Conservation (phyloP, 2,329 filamentous ascomycete genomes). For the Monilinia aucupariae region DNA sequence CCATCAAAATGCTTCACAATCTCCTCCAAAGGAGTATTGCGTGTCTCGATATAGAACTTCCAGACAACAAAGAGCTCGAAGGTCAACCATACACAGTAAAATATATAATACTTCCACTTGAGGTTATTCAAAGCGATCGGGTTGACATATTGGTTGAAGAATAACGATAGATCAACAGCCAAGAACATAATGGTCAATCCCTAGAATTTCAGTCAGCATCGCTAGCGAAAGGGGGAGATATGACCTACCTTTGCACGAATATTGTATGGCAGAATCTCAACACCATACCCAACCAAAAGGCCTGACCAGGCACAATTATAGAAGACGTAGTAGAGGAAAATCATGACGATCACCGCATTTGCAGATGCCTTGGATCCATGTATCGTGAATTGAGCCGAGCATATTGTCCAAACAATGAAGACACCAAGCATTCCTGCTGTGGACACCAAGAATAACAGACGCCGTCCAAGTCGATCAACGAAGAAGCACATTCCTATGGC, state of each 20-base stretch:
- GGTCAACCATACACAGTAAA: slow-evolving; percentile 37
- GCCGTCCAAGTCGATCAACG: slow-evolving; percentile 32
- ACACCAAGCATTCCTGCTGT: slow-evolving; percentile 31
- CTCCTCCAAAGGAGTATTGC: slow-evolving; percentile 41
- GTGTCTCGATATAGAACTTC: slow-evolving; percentile 40
- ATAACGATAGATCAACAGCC: slow-evolving; percentile 41
- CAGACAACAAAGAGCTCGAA: slow-evolving; percentile 30
- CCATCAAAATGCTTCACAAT: slow-evolving; percentile 43
- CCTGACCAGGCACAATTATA: slow-evolving; percentile 35
- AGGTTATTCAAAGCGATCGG: slow-evolving; percentile 39
- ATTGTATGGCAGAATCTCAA: slow-evolving; percentile 31
- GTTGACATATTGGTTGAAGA: slow-evolving; percentile 43
- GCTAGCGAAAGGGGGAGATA: background rate
- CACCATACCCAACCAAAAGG: slow-evolving; percentile 27
- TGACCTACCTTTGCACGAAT: slow-evolving; percentile 34
- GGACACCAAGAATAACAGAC: slow-evolving; percentile 27
- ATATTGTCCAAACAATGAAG: slow-evolving; percentile 34
- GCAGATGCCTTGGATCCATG: slow-evolving; percentile 20
- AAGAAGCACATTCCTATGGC: slow-evolving; percentile 31
- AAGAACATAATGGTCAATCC: slow-evolving; percentile 41
- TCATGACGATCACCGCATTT: slow-evolving; percentile 39
- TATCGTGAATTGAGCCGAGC: slow-evolving; percentile 24
- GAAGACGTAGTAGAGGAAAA: slow-evolving; percentile 46
- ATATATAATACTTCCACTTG: slow-evolving; percentile 42
- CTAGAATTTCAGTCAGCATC: slow-evolving; percentile 3